These are phyloP conservation scores for Pseudognaphalium luteoalbum DNA, from an alignment of 129 eudicot species.

Conservation along the genomic window DNA sequence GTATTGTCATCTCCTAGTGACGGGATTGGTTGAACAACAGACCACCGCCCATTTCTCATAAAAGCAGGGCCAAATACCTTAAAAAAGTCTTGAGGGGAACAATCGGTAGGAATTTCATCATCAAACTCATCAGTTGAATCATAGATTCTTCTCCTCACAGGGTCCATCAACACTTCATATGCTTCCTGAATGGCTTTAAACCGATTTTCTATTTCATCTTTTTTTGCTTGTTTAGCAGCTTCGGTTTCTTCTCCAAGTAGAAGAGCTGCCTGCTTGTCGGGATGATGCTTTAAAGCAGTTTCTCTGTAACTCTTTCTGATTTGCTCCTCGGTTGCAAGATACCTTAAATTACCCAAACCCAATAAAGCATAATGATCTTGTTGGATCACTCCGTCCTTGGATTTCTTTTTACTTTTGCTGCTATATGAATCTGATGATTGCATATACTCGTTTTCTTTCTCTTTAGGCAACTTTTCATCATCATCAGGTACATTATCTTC, in stretches of 20 bases:
- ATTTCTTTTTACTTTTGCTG: constrained; percentile 86
- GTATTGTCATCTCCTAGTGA: constrained; percentile 75
- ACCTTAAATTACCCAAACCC: constrained; percentile 85
- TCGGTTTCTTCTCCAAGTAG: constrained; percentile 76
- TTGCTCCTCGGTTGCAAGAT: constrained; percentile 95
- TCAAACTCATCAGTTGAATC: constrained; percentile 98
- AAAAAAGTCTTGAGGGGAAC: constrained; percentile 86
- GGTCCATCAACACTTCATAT: constrained; percentile 79
- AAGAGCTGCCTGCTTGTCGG: constrained; percentile 88
- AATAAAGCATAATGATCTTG: constrained; percentile 95
- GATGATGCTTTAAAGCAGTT: constrained; percentile 82
- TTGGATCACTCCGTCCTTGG: constrained; percentile 49
- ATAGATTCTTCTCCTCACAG: constrained; percentile 75
- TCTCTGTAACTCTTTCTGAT: constrained; percentile 82
- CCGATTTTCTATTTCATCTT: constrained; percentile 82
- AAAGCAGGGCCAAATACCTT: constrained; percentile 95
- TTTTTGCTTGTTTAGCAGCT: constrained; percentile 80
- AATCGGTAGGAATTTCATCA: constrained; percentile 85
- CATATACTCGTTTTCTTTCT: constrained; percentile 54
- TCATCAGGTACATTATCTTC: constrained; percentile 44
- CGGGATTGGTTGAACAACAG: constrained; percentile 72
- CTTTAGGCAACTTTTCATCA: constrained; percentile 43
- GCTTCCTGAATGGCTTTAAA: constrained; percentile 96
- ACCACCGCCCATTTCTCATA: constrained; percentile 96
- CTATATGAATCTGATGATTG: constrained; percentile 83